phyloP scores from a whole-genome alignment of 345 rosid genomes.

The Hibiscus mutabilis region DNA sequence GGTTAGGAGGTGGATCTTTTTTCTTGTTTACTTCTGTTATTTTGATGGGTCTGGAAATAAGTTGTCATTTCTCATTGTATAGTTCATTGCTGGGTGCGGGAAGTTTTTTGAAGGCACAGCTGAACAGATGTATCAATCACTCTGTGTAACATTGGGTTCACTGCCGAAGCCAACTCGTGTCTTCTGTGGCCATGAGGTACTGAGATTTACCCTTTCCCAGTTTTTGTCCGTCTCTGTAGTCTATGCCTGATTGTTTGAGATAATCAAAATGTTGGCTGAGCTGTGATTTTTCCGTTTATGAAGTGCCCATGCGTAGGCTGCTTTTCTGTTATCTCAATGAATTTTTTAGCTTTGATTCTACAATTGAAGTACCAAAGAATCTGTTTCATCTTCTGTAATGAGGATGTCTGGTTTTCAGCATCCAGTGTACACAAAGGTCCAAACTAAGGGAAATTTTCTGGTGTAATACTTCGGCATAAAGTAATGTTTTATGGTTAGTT shows the following conservation, averaged over 20 bases:
- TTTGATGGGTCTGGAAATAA: neutral
- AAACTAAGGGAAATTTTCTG: neutral
- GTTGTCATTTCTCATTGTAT: constrained; percentile 6
- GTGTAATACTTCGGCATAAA: neutral
- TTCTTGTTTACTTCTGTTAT: constrained; percentile 2
- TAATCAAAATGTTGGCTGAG: neutral
- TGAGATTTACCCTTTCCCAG: neutral
- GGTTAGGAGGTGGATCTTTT: neutral
- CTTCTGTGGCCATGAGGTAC: constrained; percentile 95
- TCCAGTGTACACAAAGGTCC: neutral
- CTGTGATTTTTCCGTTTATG: neutral
- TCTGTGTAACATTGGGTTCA: constrained; percentile 80
- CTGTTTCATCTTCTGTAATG: neutral
- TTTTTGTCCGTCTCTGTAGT: neutral
- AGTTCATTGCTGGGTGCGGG: constrained; percentile 93
- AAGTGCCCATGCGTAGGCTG: neutral
- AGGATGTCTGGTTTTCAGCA: neutral
- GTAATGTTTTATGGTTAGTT: neutral
- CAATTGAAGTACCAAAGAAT: neutral
- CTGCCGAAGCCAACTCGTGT: constrained; percentile 77
- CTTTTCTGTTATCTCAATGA: neutral
- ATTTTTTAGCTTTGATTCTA: neutral
- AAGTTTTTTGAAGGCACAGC: constrained; percentile 93
- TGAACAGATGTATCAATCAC: constrained; percentile 88
- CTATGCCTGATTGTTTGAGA: neutral